Evolutionary conservation across 495 filamentous ascomycete genomes (phyloP), one percentile per base, ranked within the genome.

Genomic region (Neurospora sp.): DNA sequence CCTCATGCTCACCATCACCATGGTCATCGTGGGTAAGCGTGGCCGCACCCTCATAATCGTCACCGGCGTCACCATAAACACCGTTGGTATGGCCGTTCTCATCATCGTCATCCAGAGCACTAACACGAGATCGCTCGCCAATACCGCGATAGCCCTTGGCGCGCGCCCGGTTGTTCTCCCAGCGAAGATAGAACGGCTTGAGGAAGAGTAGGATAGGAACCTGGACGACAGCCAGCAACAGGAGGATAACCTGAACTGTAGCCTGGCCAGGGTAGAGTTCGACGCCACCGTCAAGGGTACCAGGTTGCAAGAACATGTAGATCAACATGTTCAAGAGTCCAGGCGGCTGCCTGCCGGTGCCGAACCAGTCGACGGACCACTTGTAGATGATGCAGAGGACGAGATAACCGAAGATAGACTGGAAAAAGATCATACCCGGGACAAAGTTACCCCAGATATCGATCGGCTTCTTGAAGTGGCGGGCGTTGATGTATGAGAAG

Each of bases 381-480:
- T 99, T 99, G 85, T 96, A 98, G 80, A 98, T 83, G 77, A 99
- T 96, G 77, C 91, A 90, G 79, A 97, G 85, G 70, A 96, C 94
- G 19, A 99, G 89, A 77, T 99, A 99, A 69, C 96, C 96, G 75
- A 99, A 99, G 82, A 99, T 98, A 69, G 93, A 90, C 83, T 99
- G 96, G 89, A 98, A 97, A 87, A 99, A 99, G 74, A 99, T 91
- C 94, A 99, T 97, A 69, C 95, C 94, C 10, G 96, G 96, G 48
- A 99, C 83, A 80, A 99, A 98, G 81, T 97, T 97, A 74, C 94
- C 96, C 88, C 92, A 95, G 76, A 98, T 92, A 79, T 99, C 96
- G 76, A 98, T 92, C 71, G 92, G 92, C 34, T 90, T 91, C 84
- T 95, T 94, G 87, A 98, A 99, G 79, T 97, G 92, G 21, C 92